phyloP scores from a whole-genome alignment of 1,139 yeast species.

The Lodderomyces jiufengensis region DNA sequence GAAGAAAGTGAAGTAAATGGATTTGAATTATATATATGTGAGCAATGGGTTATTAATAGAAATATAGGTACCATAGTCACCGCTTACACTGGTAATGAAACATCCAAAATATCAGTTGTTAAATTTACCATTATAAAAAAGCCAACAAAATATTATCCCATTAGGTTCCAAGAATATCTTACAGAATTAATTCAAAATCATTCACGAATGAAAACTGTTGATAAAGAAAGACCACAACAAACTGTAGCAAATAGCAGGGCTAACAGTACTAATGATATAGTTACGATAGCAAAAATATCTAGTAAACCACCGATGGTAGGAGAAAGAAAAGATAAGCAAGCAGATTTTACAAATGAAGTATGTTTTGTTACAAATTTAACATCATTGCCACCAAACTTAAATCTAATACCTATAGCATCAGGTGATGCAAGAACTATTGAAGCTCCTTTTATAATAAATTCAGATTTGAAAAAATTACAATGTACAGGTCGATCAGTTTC shows the following conservation, averaged over 20 bases:
- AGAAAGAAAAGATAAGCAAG: constrained; percentile 5
- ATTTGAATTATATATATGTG: constrained; percentile 84
- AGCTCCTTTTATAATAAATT: constrained; percentile 63
- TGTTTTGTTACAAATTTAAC: constrained; percentile 80
- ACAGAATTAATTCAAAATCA: constrained; percentile 60
- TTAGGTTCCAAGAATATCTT: constrained; percentile 54
- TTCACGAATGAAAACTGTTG: constrained; percentile 45
- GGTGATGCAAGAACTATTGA: constrained; percentile 58
- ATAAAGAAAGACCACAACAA: constrained; percentile 7
- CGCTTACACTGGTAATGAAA: constrained; percentile 78
- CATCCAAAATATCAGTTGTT: constrained; percentile 58
- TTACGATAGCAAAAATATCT: constrained; percentile 8
- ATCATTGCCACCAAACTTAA: constrained; percentile 71
- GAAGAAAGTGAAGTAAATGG: constrained; percentile 56
- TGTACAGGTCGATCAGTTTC: constrained; percentile 86
- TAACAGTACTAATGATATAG: constrained; percentile 8
- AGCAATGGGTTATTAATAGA: constrained; percentile 87
- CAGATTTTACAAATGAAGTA: constrained; percentile 25
- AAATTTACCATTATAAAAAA: constrained; percentile 57
- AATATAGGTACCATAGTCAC: constrained; percentile 66
- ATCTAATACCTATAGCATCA: constrained; percentile 63
- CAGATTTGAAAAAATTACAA: constrained; percentile 68
- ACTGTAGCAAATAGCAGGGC: constrained; percentile 7
- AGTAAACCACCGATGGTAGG: constrained; percentile 3
- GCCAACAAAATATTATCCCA: constrained; percentile 57